Conservation (phyloP, 2,329 filamentous ascomycete species). For the Botrytis fragariae region DNA sequence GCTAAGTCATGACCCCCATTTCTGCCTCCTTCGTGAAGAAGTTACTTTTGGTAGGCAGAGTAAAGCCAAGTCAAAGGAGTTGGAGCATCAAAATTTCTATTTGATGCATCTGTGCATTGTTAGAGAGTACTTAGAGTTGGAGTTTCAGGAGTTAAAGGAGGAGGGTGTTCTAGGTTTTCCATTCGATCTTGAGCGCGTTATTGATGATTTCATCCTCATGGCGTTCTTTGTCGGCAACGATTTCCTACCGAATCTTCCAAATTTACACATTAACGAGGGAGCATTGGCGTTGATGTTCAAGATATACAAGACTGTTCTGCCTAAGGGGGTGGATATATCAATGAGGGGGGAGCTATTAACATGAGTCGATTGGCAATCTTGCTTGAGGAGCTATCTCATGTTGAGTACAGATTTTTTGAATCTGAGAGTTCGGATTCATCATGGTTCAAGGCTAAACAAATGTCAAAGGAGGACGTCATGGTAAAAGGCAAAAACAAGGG, state of each 20-base stretch:
- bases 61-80: constrained; percentile 87
- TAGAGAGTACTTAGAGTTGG: constrained; percentile 91
- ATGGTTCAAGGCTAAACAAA: constrained; percentile 87
- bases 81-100: constrained; percentile 99
- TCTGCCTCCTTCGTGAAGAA: constrained; percentile 93
- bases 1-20: constrained; percentile 96
- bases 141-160: constrained; percentile 88
- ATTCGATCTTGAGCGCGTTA: constrained; percentile 93
- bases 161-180: constrained; percentile 69
- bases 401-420: constrained; percentile 92
- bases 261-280: constrained; percentile 97
- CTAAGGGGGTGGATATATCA: constrained; percentile 89
- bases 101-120: constrained; percentile 97
- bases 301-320: constrained; percentile 88
- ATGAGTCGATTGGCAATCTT: constrained; percentile 73
- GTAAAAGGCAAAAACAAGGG: constrained; percentile 59
- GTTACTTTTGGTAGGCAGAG: constrained; percentile 91
- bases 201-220: constrained; percentile 99
- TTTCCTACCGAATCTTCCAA: constrained; percentile 94
- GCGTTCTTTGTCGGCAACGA: constrained; percentile 99
- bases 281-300: constrained; percentile 96
- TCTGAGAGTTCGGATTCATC: constrained; percentile 81
- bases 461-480: constrained; percentile 66
- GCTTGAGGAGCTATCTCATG: constrained; percentile 79
- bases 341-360: constrained; percentile 91